A percentile compares a stretch with the other conserved stretches of the same genome.
Conservation (phyloP, 345 rosid species). For the Pugionium dolabratum region DNA sequence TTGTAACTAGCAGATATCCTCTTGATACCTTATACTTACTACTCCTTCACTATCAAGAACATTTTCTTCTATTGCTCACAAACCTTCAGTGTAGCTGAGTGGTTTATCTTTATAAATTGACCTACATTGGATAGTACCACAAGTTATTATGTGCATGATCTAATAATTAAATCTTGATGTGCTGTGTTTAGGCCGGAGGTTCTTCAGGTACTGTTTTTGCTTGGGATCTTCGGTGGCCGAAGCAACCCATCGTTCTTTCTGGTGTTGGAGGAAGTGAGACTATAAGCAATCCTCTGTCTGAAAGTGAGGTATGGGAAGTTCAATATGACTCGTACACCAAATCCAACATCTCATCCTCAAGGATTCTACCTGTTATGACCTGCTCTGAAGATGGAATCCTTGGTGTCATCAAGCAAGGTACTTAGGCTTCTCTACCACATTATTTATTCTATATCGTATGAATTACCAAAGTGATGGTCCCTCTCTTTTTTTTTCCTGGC, state of each 20-base stretch:
- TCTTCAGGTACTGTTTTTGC: conserved; percentile 81
- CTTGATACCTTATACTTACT: neutral
- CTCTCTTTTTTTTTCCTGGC: neutral
- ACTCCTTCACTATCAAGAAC: neutral
- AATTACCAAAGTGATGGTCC: conserved; percentile 8
- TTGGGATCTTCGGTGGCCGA: conserved; percentile 82
- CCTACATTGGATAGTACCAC: neutral
- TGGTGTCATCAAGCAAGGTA: conserved; percentile 78
- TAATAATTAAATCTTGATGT: conserved; percentile 13
- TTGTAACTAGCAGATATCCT: neutral
- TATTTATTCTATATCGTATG: neutral
- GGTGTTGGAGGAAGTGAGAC: conserved; percentile 51
- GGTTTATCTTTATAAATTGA: no score
- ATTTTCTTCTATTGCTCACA: conserved; percentile 3
- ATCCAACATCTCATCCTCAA: conserved; percentile 62
- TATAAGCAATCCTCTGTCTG: conserved; percentile 51
- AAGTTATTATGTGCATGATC: neutral
- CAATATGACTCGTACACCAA: conserved; percentile 64
- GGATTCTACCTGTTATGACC: conserved; percentile 77
- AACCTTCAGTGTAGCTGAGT: neutral
- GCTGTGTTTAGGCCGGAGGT: conserved; percentile 73
- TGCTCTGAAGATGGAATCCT: conserved; percentile 96
- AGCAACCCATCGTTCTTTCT: conserved; percentile 68
- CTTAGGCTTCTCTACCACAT: conserved; percentile 15
- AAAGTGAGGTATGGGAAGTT: conserved; percentile 93